Evolutionary conservation across 371 early-diverging fungal species (phyloP).

Genomic region (Dichotomocladium elegans): DNA sequence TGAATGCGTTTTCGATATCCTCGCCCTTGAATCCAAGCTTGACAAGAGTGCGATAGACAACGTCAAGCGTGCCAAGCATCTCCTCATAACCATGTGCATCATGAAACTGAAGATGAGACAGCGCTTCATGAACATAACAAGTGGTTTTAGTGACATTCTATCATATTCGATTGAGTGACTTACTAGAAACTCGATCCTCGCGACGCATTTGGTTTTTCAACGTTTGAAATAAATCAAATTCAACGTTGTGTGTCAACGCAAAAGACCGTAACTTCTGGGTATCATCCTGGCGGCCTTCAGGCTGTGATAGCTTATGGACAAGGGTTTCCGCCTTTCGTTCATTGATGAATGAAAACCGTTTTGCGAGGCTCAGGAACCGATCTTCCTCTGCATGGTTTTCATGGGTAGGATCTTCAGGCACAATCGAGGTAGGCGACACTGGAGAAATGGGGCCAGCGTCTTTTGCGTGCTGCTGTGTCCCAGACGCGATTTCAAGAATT

Average conservation of each 20-base stretch:
- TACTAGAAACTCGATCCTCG: no score
- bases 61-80: slow-evolving; percentile 44
- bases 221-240: slow-evolving; percentile 19
- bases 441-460: background rate
- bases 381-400: background rate
- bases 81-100: no score
- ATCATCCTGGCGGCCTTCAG: background rate
- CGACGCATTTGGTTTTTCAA: slow-evolving; percentile 7
- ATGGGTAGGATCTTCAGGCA: no score
- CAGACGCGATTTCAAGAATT: no score
- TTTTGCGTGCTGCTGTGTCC: no score
- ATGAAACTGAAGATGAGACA: no score
- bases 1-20: slow-evolving; percentile 49
- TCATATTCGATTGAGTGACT: no score
- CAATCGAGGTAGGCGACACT: no score
- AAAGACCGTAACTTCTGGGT: slow-evolving; percentile 1
- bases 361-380: background rate
- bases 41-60: slow-evolving; percentile 44
- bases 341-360: slow-evolving; percentile 5
- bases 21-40: slow-evolving; percentile 44
- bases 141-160: no score
- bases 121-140: no score
- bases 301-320: background rate
- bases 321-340: slow-evolving; percentile 7
- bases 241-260: slow-evolving; percentile 12